A percentile compares a stretch with the other conserved stretches of the same genome.
Conservation (phyloP, 2,329 filamentous ascomycete species). For the Xylaria sp. region DNA sequence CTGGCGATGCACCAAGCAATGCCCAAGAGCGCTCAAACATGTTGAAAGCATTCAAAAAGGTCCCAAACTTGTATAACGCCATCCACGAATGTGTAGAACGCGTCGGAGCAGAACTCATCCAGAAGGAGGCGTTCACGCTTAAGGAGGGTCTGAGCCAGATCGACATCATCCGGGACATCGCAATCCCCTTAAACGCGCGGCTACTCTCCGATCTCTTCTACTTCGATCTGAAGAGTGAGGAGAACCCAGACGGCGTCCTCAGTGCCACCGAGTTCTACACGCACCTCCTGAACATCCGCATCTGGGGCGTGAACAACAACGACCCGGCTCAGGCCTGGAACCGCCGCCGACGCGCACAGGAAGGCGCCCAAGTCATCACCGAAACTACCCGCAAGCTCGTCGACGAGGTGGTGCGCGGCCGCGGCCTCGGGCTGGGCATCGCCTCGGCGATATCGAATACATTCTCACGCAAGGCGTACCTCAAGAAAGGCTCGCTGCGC, state of each 20-base stretch:
- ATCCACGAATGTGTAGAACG: constrained; percentile 43
- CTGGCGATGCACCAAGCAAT: constrained; percentile 44
- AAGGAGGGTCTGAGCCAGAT: constrained; percentile 47
- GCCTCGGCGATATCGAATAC: constrained; percentile 38
- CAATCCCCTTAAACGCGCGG: constrained; percentile 62
- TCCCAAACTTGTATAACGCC: constrained; percentile 41
- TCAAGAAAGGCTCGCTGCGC: constrained; percentile 46
- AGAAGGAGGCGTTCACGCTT: constrained; percentile 47
- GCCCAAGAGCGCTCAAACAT: constrained; percentile 41
- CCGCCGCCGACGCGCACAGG: constrained; percentile 50
- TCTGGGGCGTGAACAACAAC: constrained; percentile 54
- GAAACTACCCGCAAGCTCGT: constrained; percentile 49
- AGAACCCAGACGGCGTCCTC: constrained; percentile 58
- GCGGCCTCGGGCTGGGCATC: constrained; percentile 39
- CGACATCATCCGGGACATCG: constrained; percentile 57
- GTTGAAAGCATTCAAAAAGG: constrained; percentile 42
- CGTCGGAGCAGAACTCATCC: constrained; percentile 47
- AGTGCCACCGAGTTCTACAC: constrained; percentile 49
- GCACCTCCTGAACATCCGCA: constrained; percentile 50
- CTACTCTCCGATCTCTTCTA: constrained; percentile 64
- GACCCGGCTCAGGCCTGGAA: constrained; percentile 54
- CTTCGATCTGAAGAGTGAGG: constrained; percentile 60
- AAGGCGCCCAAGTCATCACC: constrained; percentile 46
- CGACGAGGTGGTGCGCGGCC: constrained; percentile 43
- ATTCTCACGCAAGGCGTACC: constrained; percentile 37